Percentiles rank a stretch among this genome's conserved stretches.
Conservation (phyloP, 2,329 filamentous ascomycete genomes). For the Tolypocladium ovalisporum region DNA sequence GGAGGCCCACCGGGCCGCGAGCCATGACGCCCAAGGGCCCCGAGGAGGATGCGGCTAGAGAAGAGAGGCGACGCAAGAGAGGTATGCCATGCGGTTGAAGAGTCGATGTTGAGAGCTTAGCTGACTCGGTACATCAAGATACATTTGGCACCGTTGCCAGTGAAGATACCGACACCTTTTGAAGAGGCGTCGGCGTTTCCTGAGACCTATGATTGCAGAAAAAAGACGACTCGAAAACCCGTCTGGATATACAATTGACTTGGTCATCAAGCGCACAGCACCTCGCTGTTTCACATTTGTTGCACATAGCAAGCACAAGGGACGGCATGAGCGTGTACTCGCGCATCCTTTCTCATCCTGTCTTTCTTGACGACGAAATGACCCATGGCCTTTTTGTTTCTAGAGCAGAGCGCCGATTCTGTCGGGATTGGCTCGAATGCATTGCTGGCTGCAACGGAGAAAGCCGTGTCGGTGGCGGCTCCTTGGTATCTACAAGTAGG, state of each 20-base stretch:
- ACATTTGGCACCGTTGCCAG: constrained; percentile 23
- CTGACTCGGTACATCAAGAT: constrained; percentile 10
- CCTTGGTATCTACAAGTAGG: background rate
- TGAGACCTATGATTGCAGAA: background rate
- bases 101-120: background rate
- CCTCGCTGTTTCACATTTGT: background rate
- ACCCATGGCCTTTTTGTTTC: constrained; percentile 8
- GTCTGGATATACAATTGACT: background rate
- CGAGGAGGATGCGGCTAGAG: constrained; percentile 32
- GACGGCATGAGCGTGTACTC: background rate
- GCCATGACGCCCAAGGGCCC: constrained; percentile 50
- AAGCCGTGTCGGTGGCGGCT: background rate
- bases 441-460: background rate
- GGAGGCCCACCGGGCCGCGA: constrained; percentile 46
- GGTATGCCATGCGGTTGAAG: constrained; percentile 28
- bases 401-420: constrained; percentile 6
- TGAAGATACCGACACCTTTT: constrained; percentile 26
- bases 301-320: background rate
- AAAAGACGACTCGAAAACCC: background rate
- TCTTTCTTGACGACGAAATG: constrained; percentile 9
- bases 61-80: constrained; percentile 44
- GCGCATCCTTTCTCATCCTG: constrained; percentile 3
- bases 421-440: background rate
- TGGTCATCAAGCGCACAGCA: background rate
- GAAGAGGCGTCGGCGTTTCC: constrained; percentile 4